Base-by-base conservation (phyloP, 2,329 filamentous ascomycete species). In the Pyrenochaeta sp. region DNA sequence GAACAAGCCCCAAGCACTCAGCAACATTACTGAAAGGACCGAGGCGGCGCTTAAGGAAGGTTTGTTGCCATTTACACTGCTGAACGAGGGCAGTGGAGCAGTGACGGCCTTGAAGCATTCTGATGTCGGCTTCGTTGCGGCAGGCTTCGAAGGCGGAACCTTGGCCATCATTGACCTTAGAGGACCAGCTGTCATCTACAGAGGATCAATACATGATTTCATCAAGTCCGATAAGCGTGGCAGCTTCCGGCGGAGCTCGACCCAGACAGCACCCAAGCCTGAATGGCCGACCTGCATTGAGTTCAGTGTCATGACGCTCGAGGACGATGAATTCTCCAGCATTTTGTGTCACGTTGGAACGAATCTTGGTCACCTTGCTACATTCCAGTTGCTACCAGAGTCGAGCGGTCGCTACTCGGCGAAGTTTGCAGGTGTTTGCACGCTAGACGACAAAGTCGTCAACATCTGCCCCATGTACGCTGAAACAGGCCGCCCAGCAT, bases 271-370 rank as follows among this genome's bases (percentile, higher is more conserved):
- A 1, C 52, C 65, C 12, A 80, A 81, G 46, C 71, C 79, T 42
- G 93, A 97, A 68, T 96, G 88, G 85, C 87, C 91, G 0, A 92
- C 91, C 0, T 83, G 81, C 27, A 87, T 98, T 23, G 91, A 97
- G 69, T 99, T 98, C 77, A 92, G 91, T 47, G 91, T 78, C 45
- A 89, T 99, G 87, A 96, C 90, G 2, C 79, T 97, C 3, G 95
- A 98, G 37, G 90, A 89, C n/a, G 94, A 98, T 69, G 85, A 91
- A 60, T 99, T 96, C 73, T 98, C 95, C 1, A 97, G 92, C 68
- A 96, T 99, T 51, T 87, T 89, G 53, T 90, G 95, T 62, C 96
- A 98, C 63, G 90, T 96, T 1, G 95, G 95, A 17, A 98, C 95
- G 0, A 93, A 89, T 61, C 76, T 87, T 27, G 95, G 95, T 35